Evolutionary conservation across 2,329 filamentous ascomycete species (phyloP).

Genomic region (Pseudopyricularia javanii): DNA sequence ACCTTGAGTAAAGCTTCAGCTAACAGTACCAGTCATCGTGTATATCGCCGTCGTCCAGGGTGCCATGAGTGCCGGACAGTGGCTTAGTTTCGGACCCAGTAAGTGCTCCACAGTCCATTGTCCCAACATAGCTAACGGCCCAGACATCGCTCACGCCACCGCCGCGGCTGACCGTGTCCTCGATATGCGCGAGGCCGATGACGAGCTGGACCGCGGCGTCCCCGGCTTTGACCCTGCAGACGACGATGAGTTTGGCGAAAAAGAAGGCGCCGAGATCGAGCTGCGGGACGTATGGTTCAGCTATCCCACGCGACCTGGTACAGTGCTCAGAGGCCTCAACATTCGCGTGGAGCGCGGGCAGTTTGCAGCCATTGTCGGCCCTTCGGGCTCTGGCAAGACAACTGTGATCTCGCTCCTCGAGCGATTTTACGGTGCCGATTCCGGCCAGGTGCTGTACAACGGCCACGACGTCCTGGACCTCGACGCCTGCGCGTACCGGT

Average conservation of each 20-base stretch:
- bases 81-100: slow-evolving; percentile 19
- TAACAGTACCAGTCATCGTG: slow-evolving; percentile 12
- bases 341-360: slow-evolving; percentile 9
- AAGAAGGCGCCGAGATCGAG: slow-evolving; percentile 37
- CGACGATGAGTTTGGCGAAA: slow-evolving; percentile 13
- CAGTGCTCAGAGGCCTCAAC: slow-evolving; percentile 18
- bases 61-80: slow-evolving; percentile 17
- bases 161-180: slow-evolving; percentile 45
- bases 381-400: slow-evolving; percentile 46
- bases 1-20: no score
- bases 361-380: slow-evolving; percentile 44
- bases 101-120: slow-evolving; percentile 1
- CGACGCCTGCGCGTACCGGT: slow-evolving; percentile 16
- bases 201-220: not conserved
- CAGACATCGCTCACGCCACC: slow-evolving; percentile 30
- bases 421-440: slow-evolving; percentile 43
- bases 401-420: slow-evolving; percentile 32
- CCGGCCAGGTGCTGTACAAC: slow-evolving; percentile 33
- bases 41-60: slow-evolving; percentile 20
- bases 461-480: slow-evolving; percentile 32
- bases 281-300: slow-evolving; percentile 39
- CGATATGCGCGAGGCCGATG: slow-evolving; percentile 25
- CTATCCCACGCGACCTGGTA: slow-evolving; percentile 39
- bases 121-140: not conserved
- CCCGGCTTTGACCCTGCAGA: slow-evolving; percentile 11